phyloP scores from a whole-genome alignment of 2,329 filamentous ascomycete genomes.

The Myriosclerotinia scirpicola region DNA sequence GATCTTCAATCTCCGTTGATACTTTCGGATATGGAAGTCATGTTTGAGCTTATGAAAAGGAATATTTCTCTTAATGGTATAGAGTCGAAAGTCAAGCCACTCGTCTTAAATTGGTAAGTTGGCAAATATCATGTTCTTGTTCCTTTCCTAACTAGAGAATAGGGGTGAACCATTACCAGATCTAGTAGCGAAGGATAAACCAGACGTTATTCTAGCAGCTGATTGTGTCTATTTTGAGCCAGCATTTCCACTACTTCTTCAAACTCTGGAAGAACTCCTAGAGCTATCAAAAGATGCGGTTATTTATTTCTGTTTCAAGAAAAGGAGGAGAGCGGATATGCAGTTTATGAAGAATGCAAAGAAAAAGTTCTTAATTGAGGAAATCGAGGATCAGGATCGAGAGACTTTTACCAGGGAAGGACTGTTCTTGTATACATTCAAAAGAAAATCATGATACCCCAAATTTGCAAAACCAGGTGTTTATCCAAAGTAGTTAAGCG shows the following conservation, averaged over 20 bases:
- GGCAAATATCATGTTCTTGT: background rate
- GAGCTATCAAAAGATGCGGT: constrained; percentile 65
- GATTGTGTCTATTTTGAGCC: constrained; percentile 98
- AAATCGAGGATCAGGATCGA: constrained; percentile 61
- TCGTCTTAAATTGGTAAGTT: constrained; percentile 77
- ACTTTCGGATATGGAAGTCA: constrained; percentile 84
- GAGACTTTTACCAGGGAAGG: constrained; percentile 56
- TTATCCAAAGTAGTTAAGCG: background rate
- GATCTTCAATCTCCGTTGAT: constrained; percentile 58
- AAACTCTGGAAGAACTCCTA: constrained; percentile 74
- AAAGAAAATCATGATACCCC: constrained; percentile 41
- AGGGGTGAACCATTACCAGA: constrained; percentile 62
- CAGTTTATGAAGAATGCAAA: constrained; percentile 71
- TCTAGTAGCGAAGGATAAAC: constrained; percentile 55
- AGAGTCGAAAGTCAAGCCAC: constrained; percentile 59
- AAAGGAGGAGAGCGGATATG: constrained; percentile 76
- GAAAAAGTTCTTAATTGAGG: constrained; percentile 63
- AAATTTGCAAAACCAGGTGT: background rate
- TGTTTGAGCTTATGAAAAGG: constrained; percentile 80
- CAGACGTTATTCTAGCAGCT: constrained; percentile 85
- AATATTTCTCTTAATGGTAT: constrained; percentile 84
- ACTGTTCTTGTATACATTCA: constrained; percentile 62
- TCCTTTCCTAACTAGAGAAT: background rate
- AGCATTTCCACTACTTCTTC: constrained; percentile 82
- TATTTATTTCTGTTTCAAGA: constrained; percentile 91